A percentile compares a stretch with the other conserved stretches of the same genome.
These are phyloP conservation scores for Daldinia sp. DNA, from an alignment of 2,329 filamentous ascomycete genomes.

Conservation along the genomic window DNA sequence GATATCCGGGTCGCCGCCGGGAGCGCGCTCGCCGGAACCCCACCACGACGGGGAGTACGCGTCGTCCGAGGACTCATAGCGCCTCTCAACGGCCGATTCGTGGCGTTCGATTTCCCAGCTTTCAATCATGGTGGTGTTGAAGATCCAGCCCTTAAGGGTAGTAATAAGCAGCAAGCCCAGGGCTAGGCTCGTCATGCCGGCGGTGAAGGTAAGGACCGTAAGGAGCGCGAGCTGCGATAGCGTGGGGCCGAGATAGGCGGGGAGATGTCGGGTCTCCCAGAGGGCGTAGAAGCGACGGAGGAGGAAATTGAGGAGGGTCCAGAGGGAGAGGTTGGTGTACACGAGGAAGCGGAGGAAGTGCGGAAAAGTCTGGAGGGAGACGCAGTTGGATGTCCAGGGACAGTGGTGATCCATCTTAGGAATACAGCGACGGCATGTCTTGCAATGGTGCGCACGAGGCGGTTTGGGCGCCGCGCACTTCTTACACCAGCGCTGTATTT, in stretches of 20 bases:
- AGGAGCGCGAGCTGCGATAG: conserved; percentile 70
- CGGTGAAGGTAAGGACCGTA: conserved; percentile 68
- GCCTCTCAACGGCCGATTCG: conserved; percentile 65
- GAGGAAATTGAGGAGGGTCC: conserved; percentile 71
- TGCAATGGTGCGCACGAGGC: conserved; percentile 84
- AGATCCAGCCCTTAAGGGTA: conserved; percentile 69
- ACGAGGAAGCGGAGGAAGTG: conserved; percentile 84
- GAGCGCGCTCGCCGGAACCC: conserved; percentile 44
- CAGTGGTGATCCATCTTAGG: conserved; percentile 90
- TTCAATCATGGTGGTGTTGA: conserved; percentile 86
- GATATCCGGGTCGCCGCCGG: conserved; percentile 53
- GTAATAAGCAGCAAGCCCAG: conserved; percentile 75
- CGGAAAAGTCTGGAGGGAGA: conserved; percentile 83
- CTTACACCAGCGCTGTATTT: conserved; percentile 72
- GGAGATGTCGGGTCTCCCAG: conserved; percentile 74
- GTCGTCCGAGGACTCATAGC: conserved; percentile 47
- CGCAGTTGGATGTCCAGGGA: conserved; percentile 86
- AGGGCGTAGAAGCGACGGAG: conserved; percentile 68
- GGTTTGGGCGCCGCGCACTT: conserved; percentile 82
- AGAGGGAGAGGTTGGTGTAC: conserved; percentile 75
- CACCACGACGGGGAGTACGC: conserved; percentile 53
- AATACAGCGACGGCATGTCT: conserved; percentile 78
- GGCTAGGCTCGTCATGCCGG: conserved; percentile 70
- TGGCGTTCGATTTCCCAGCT: conserved; percentile 78
- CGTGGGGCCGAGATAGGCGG: conserved; percentile 79